phyloP scores from a whole-genome alignment of 768 basidiomycete species.

The Russula sp. region DNA sequence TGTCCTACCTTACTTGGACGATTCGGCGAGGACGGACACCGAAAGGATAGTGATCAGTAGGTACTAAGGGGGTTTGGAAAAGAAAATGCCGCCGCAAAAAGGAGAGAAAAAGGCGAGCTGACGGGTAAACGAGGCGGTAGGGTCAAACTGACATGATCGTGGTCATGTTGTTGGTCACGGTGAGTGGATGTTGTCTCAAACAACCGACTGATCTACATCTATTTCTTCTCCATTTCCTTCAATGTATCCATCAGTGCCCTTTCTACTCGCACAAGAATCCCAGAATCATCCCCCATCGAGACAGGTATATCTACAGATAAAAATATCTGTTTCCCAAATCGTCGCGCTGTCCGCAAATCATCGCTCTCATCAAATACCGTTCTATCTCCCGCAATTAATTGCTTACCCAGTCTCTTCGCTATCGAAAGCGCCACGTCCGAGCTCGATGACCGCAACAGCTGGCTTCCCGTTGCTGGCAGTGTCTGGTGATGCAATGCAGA shows the following conservation, averaged over 20 bases:
- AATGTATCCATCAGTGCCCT: conserved; percentile 53
- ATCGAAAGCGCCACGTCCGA: conserved; percentile 68
- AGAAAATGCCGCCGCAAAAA: neutral
- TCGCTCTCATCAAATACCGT: conserved; percentile 27
- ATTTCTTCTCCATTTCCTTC: conserved; percentile 37
- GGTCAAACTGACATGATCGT: conserved; percentile 14
- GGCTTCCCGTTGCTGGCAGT: conserved; percentile 44
- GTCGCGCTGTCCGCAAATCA: conserved; percentile 47
- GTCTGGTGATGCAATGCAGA: conserved; percentile 9
- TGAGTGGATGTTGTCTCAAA: neutral
- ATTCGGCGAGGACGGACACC: conserved; percentile 21
- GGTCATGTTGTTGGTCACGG: conserved; percentile 5
- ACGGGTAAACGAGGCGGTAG: conserved; percentile 7
- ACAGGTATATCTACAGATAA: conserved; percentile 61
- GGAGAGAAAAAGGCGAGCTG: conserved; percentile 11
- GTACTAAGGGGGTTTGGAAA: conserved; percentile 3
- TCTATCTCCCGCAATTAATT: conserved; percentile 26
- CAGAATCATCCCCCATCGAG: conserved; percentile 48
- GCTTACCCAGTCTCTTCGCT: conserved; percentile 74
- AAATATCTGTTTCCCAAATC: conserved; percentile 67
- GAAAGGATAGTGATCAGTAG: conserved; percentile 20
- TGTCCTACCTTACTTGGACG: conserved; percentile 36
- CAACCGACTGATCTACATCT: conserved; percentile 10
- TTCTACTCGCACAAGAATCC: conserved; percentile 56
- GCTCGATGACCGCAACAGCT: conserved; percentile 58